These are phyloP conservation scores for Cylindricascospora bacillispora DNA, from an alignment of 1,139 yeast genomes.

Conservation along the genomic window DNA sequence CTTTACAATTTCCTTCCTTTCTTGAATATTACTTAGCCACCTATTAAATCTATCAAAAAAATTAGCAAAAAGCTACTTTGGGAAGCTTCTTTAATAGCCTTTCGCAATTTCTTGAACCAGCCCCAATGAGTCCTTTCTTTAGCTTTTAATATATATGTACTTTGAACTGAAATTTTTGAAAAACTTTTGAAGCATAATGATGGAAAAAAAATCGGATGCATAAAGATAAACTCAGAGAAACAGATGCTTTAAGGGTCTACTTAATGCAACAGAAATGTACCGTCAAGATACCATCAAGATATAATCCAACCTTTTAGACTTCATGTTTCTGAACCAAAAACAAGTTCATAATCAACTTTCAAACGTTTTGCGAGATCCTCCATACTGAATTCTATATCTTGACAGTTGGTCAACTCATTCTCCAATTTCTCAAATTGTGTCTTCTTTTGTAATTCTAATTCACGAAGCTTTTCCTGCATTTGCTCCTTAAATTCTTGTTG, in stretches of 20 bases:
- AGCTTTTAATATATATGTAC: too few relatives aligned
- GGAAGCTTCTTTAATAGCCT: too few relatives aligned
- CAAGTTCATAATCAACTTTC: conserved; percentile 30
- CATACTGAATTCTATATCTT: conserved; percentile 31
- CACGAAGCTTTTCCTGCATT: conserved; percentile 16
- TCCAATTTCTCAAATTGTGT: conserved; percentile 19
- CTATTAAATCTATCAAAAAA: background rate
- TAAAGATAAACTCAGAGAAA: too few relatives aligned
- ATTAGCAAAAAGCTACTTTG: background rate
- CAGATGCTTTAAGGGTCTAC: too few relatives aligned
- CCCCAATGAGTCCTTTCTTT: too few relatives aligned
- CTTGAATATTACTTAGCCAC: background rate
- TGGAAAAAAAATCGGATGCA: too few relatives aligned
- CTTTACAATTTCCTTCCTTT: background rate
- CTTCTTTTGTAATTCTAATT: conserved; percentile 13
- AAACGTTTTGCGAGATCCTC: conserved; percentile 31
- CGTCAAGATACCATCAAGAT: too few relatives aligned
- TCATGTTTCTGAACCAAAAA: conserved; percentile 23
- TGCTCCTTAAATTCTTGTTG: conserved; percentile 23
- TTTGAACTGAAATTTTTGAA: too few relatives aligned
- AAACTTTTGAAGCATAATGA: too few relatives aligned
- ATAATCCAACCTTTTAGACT: too few relatives aligned
- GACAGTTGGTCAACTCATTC: conserved; percentile 14
- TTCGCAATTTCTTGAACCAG: too few relatives aligned
- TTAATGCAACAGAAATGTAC: too few relatives aligned